Evolutionary conservation across 2,329 filamentous ascomycete genomes (phyloP), one percentile per base, ranked within the genome.

Genomic region (Penicillium rolfsii): DNA sequence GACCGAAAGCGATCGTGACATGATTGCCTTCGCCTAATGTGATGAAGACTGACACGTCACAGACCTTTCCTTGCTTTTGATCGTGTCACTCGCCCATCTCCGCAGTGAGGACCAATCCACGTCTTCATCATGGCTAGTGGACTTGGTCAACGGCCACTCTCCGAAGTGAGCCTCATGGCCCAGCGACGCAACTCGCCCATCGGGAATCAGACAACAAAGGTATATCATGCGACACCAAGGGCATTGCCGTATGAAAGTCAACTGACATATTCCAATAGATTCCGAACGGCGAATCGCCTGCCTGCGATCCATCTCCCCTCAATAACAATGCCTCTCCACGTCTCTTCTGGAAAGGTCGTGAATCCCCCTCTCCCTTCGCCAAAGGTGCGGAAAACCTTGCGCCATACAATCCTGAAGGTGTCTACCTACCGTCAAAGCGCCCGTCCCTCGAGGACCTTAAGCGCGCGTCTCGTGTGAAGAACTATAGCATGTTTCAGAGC

Each of bases 401-500:
- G 59, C 87, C 79, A 58, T 79, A 79, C 61, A 83, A 87, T 66
- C 83, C 85, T 60, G 83, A 86, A 54, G 82, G 84, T 46, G 87
- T 90, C 11, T 86, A 89, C 7, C 89, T 89, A 49, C 88, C 91
- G 24, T 89, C 87, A 60, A 90, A 91, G 72, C 89, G 94, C 73
- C 91, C 91, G 49, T 98, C 94, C 19, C 93, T 99, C 68, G 95
- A 99, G 84, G 93, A 93, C 73, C 84, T 99, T 61, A 96, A 97
- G 80, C 91, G 89, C 75, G 93, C 93, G 35, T 97, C 94, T 58
- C 90, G 95, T 62, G 95, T 99, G 71, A 97, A 94, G 84, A 98
- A 97, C 81, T 97, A 94, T 84, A 96, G 89, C 80, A 97, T 98
- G 84, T 91, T 97, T 75, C 89, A 97, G 79, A 90, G 93, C 74